Conservation (phyloP, 2,329 filamentous ascomycete species). For the Colletotrichum noveboracense region DNA sequence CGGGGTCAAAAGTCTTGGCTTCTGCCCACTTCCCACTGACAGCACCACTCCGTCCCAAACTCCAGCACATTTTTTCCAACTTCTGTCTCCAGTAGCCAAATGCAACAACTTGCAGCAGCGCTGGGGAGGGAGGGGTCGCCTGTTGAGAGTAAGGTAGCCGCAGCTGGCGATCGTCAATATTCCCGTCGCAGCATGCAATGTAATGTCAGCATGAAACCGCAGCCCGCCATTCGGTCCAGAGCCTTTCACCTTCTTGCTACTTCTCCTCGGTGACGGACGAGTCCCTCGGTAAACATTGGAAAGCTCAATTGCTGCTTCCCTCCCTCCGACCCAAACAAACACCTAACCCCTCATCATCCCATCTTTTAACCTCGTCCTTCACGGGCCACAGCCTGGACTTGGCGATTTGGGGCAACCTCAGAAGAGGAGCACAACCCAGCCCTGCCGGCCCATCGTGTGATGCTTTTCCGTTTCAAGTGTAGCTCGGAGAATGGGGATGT, state of each 20-base stretch:
- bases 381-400: not conserved
- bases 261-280: not conserved
- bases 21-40: not conserved
- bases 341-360: not conserved
- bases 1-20: not conserved
- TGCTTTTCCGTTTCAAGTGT: not conserved
- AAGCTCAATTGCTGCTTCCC: not conserved
- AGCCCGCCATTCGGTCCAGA: conserved; percentile 4
- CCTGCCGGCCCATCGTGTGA: conserved; percentile 1
- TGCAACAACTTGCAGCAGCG: not conserved
- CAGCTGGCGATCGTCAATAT: not conserved
- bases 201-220: conserved; percentile 15
- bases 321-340: not conserved
- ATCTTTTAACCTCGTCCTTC: not conserved
- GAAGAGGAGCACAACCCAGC: not conserved
- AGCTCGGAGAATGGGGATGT: not conserved
- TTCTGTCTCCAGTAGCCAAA: not conserved
- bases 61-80: not conserved
- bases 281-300: not conserved
- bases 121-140: not conserved
- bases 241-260: not conserved
- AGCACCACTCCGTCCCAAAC: not conserved
- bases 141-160: not conserved
- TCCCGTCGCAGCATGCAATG: conserved; percentile 9
- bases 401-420: not conserved